Evolutionary conservation across 169 alveolate species (phyloP), one percentile per base, ranked within the genome.

Genomic region (Pseudocohnilembus persalinus): DNA sequence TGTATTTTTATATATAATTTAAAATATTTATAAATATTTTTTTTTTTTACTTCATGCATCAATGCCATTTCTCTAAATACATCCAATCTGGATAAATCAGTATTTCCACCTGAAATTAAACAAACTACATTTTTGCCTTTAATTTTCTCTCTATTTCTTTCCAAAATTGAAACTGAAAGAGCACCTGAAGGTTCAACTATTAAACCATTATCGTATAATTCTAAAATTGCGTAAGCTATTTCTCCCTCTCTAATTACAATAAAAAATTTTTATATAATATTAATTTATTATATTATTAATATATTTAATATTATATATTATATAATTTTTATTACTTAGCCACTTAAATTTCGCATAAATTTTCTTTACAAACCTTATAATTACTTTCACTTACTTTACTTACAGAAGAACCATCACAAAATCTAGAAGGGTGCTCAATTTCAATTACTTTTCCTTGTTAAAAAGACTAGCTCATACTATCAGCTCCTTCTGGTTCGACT

Each of bases 101-200:
- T 83, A 26, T 83, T 87, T 28, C 91, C 91, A 0, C 91, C 91
- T 32, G 84, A 49, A 4, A 76, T 34, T 76, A 87, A 73, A 28
- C 87, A 80, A 31, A 76, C 84, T 26, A 87, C 79, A 76, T 87
- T 87, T 35, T 87, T 87, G 20, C 85, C 83, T 27, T 87, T 83
- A 0, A 76, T 82, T 76, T 65, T 31, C 24, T 75, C 26, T 81
- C 78, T 83, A 33, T 31, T 64, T 64, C 49, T 72, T 31, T 82
- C 85, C 25, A 81, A 75, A 11, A 77, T 88, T 29, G 91, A 81
- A 1, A 87, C 74, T 16, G 83, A 26, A 0, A 87, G 29, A 0
- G 91, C 91, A 28, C 91, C 91, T 64, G 91, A 83, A 32, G 88
- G 88, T 82, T 87, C 91, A 26, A 82, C 87, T 65, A 79, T 83